A percentile compares a stretch with the other conserved stretches of the same genome.
Conservation (phyloP, 306 rosid genomes). For the Cucurbita ficifolia region DNA sequence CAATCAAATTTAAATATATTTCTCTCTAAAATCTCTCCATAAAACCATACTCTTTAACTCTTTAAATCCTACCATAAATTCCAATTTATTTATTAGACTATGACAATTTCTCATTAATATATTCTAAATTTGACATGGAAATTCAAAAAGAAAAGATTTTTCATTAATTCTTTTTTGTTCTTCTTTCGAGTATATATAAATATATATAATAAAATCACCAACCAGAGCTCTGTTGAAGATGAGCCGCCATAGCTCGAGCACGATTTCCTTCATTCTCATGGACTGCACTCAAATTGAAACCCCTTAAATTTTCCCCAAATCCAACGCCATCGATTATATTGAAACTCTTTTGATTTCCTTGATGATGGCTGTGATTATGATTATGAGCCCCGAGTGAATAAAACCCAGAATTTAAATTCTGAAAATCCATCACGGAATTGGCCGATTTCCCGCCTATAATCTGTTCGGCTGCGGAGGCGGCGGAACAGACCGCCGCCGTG, state of each 20-base stretch:
- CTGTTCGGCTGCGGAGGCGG: constrained; percentile 6
- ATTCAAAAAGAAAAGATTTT: too few relatives aligned
- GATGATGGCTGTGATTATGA: not conserved
- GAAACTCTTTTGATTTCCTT: constrained; percentile 10
- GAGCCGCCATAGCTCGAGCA: constrained; percentile 24
- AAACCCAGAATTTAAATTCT: constrained; percentile 26
- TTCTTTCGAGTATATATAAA: too few relatives aligned
- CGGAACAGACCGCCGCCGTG: not conserved
- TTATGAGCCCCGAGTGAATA: constrained; percentile 29
- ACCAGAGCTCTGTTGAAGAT: constrained; percentile 42
- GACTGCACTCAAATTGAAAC: constrained; percentile 10
- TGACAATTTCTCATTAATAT: not conserved
- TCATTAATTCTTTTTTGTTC: too few relatives aligned
- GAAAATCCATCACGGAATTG: constrained; percentile 13
- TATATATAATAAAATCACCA: constrained; percentile 20
- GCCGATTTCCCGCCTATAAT: not conserved
- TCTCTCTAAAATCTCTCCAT: not conserved
- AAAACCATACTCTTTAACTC: not conserved
- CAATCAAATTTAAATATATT: not conserved
- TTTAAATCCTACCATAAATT: not conserved
- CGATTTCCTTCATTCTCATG: constrained; percentile 30
- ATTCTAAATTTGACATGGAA: not conserved
- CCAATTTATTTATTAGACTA: not conserved
- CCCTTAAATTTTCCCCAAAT: constrained; percentile 24
- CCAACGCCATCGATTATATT: constrained; percentile 18